Conservation (phyloP, 177 flowering plant species). For the Vitis hybrid region DNA sequence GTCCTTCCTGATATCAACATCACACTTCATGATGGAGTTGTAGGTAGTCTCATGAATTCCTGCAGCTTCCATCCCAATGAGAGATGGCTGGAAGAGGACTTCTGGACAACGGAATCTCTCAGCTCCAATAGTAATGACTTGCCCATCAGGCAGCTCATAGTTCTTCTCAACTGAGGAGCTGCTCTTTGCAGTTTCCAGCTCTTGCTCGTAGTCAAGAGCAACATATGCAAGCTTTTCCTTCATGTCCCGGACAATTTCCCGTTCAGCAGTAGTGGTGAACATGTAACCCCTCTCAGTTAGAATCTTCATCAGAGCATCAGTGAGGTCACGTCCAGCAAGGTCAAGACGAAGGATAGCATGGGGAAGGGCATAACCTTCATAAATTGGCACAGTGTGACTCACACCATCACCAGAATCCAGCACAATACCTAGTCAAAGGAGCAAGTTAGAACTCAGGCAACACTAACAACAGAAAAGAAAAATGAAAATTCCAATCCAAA, state of each 20-base stretch:
- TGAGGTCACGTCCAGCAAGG: conserved; percentile 73
- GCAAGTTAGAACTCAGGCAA: too few relatives aligned
- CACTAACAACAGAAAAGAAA: not conserved
- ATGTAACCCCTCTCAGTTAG: conserved; percentile 63
- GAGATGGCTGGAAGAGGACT: conserved; percentile 69
- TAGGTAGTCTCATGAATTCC: conserved; percentile 71
- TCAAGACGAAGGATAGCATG: conserved; percentile 71
- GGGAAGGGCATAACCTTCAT: conserved; percentile 73
- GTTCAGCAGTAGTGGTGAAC: conserved; percentile 64
- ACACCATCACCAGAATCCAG: conserved; percentile 78
- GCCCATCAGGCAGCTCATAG: conserved; percentile 67
- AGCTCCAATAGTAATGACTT: conserved; percentile 61
- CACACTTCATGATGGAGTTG: conserved; percentile 73
- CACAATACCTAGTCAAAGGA: conserved; percentile 49
- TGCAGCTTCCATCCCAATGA: conserved; percentile 67
- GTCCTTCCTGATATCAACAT: conserved; percentile 70
- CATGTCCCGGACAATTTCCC: conserved; percentile 69
- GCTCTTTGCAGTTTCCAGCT: conserved; percentile 54
- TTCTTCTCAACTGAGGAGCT: conserved; percentile 62
- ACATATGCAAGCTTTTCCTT: conserved; percentile 70
- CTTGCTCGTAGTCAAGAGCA: conserved; percentile 63
- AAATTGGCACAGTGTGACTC: conserved; percentile 71
- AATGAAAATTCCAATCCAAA: not conserved
- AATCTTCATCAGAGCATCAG: conserved; percentile 65
- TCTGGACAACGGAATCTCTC: conserved; percentile 76